Evolutionary conservation across 139 green algal genomes (phyloP), one percentile per base, ranked within the genome.

Genomic region (Haematococcus sp.): DNA sequence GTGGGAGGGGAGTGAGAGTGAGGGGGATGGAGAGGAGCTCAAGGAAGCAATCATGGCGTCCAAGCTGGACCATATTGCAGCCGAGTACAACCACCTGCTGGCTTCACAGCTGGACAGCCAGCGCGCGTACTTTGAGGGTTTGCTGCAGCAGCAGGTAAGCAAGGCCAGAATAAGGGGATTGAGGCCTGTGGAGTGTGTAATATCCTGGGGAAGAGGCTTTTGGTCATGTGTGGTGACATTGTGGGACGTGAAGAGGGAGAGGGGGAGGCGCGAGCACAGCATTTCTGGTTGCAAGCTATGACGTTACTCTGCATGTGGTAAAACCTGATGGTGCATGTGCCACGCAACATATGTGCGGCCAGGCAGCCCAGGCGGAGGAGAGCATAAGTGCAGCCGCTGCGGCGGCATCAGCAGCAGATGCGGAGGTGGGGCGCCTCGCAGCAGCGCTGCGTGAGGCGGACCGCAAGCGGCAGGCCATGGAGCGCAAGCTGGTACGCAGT

Each of bases 61-160:
- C 74, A 94, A 95, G 75, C 55, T 94, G 35, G 91, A 96, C 70
- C 82, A 83, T 2, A 75, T 95, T 27, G 83, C 84, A 0, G 67
- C 76, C 56, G 94, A 98, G 83, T 98, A 97, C 86, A 97, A 93
- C 76, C 86, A 95, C 78, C 79, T 98, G 66, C 85, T 98, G 19
- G 88, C 91, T 4, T 87, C 68, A 2, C 94, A 98, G 84, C 87
- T 98, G 51, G 93, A 97, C 34, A 91, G 75, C 58, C 94, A 98
- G 81, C 83, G 93, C 7, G 55, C 81, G 25, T 96, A 95, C 82
- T 98, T 93, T 81, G 93, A 97, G 66, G 81, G 69, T 2, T 58
- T 81, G 15, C 19, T 82, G 30, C 28, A n/a, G 34, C 74, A 84
- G 63, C 67, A 76, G 74, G 79, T 82, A n/a, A 58, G 49, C 4